A percentile compares a stretch with the other conserved stretches of the same genome.
phyloP scores from a whole-genome alignment of 1,284 basidiomycete genomes.

The Wolfiporia cocos region DNA sequence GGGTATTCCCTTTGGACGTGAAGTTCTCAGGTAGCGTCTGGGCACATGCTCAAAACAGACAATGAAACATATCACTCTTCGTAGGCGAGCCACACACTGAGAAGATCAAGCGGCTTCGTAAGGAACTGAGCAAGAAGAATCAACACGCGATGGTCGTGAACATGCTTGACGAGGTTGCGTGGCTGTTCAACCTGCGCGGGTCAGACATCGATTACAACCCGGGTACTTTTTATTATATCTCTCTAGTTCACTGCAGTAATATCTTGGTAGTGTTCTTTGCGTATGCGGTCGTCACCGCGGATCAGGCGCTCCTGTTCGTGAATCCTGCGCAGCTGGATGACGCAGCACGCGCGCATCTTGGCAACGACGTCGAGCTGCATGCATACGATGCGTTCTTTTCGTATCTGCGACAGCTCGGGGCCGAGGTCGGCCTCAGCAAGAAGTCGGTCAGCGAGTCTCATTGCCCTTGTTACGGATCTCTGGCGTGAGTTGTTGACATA shows the following conservation, averaged over 20 bases:
- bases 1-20: conserved; percentile 66
- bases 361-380: conserved; percentile 55
- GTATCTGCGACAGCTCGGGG: conserved; percentile 48
- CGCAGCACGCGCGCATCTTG: conserved; percentile 53
- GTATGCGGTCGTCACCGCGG: conserved; percentile 76
- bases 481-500: too few relatives aligned
- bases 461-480: too few relatives aligned
- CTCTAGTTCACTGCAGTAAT: not conserved
- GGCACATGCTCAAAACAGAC: not conserved
- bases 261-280: conserved; percentile 81
- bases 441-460: conserved; percentile 29
- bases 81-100: conserved; percentile 57
- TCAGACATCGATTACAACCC: conserved; percentile 93
- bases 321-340: conserved; percentile 59
- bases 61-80: not conserved
- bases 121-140: conserved; percentile 60
- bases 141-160: conserved; percentile 69
- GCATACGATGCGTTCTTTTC: conserved; percentile 70
- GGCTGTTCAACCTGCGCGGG: conserved; percentile 94
- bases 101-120: conserved; percentile 67
- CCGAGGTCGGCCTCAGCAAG: conserved; percentile 38
- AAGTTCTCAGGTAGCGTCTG: conserved; percentile 57
- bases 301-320: conserved; percentile 71
- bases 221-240: conserved; percentile 27
- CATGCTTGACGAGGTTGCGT: conserved; percentile 86